Evolutionary conservation across 192 early-diverging fungal species (phyloP), one percentile per base, ranked within the genome.

Genomic region (Rhizoclosmatium globosum): DNA sequence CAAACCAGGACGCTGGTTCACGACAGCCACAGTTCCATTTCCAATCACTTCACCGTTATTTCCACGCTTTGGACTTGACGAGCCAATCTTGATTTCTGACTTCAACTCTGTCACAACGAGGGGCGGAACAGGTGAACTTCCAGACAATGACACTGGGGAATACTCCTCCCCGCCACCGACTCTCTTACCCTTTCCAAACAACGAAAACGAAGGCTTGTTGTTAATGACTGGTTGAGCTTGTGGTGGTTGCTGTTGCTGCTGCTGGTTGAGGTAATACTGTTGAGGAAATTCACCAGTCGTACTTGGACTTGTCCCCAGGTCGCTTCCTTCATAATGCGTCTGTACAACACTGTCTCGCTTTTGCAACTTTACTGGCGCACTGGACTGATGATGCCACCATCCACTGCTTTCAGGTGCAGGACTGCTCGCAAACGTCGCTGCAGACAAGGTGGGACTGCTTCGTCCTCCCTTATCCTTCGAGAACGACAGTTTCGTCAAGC

Each of bases 401-500:
- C 42, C 13, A 45, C 42, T 56, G 2, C n/a, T 48, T 57, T 56
- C 47, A 44, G 47, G 43, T 2, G 47, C 38, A 17, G 17, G 7
- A 4, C 9, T 4, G 38, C 46, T 48, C 21, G 4, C 21, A 45
- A 71, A 23, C 19, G 19, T 71, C 13, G 47, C 69, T 31, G 47
- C 41, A 11, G 50, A 15, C 50, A 71, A 56, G 47, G 50, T 56
- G 19, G 69, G 69, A 56, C 69, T 71, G 2, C 66, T 46, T 21
- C 21, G 7, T 4, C 60, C 60, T 6, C 60, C 60, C 4, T 21
- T 38, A 4, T 21, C 72, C 72, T 61, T 74, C 13, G 62, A 47
- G 46, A 76, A 76, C 31, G 58, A 62, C 64, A 76, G 23, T 19
- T 46, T 13, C 62, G 74, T 76, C 64, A 76, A 67, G 48, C 62